A percentile compares a stretch with the other conserved stretches of the same genome.
These are phyloP conservation scores for Reticulascus tulasneorum DNA, from an alignment of 2,329 filamentous ascomycete species.

Conservation along the genomic window DNA sequence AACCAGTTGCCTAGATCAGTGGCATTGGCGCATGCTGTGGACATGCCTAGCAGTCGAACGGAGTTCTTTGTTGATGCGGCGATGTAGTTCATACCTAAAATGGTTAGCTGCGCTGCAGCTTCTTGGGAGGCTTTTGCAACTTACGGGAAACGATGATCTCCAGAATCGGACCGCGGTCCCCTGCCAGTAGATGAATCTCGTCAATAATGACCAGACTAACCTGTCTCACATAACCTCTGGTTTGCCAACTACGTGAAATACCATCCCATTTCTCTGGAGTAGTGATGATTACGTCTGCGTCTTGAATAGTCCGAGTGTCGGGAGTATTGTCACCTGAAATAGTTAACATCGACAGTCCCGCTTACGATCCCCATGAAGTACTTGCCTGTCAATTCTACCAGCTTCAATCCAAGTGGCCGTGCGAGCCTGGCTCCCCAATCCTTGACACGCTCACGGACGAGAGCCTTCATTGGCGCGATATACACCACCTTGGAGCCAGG, in stretches of 20 bases:
- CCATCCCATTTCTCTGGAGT: constrained; percentile 99
- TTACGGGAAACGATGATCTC: constrained; percentile 84
- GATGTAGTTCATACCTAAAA: constrained; percentile 90
- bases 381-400: constrained; percentile 84
- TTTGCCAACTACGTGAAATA: constrained; percentile 98
- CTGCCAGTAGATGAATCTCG: constrained; percentile 95
- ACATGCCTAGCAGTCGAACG: constrained; percentile 95
- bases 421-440: constrained; percentile 88
- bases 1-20: constrained; percentile 94
- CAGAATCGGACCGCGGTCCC: constrained; percentile 92
- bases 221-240: constrained; percentile 89
- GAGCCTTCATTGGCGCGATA: constrained; percentile 98
- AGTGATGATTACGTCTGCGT: constrained; percentile 96
- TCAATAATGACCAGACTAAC: constrained; percentile 97
- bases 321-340: constrained; percentile 85
- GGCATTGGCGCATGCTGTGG: constrained; percentile 94
- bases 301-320: constrained; percentile 89
- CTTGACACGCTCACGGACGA: constrained; percentile 92
- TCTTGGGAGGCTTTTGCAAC: constrained; percentile 12
- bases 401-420: constrained; percentile 75
- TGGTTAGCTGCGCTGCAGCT: not conserved
- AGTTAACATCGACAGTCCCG: not conserved
- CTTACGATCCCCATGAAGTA: not conserved
- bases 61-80: constrained; percentile 87
- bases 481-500: constrained; percentile 98